Conservation (phyloP, 768 basidiomycete species). For the Suillus spraguei region DNA sequence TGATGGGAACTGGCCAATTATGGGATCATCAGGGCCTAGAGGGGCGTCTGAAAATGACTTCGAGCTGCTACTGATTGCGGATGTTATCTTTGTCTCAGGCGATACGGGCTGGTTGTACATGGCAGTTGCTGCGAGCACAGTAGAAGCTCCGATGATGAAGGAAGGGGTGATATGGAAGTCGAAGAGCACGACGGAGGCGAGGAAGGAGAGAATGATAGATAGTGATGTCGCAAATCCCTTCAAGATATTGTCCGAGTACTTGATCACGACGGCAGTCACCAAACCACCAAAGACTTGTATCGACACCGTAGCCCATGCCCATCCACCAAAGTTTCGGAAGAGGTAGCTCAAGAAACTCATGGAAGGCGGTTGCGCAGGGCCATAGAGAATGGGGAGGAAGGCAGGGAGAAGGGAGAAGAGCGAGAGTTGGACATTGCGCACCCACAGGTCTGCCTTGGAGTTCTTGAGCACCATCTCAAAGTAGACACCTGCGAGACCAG, state of each 20-base stretch:
- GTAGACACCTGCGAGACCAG: constrained; percentile 89
- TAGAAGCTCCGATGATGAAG: constrained; percentile 84
- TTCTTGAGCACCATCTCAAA: constrained; percentile 93
- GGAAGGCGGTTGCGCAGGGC: constrained; percentile 43
- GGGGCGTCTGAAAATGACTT: constrained; percentile 47
- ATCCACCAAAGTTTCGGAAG: constrained; percentile 86
- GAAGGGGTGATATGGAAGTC: constrained; percentile 85
- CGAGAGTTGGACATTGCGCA: constrained; percentile 87
- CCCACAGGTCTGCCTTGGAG: constrained; percentile 84
- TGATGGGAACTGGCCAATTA: constrained; percentile 57
- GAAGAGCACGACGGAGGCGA: constrained; percentile 90
- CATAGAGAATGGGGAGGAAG: constrained; percentile 73
- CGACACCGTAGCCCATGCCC: constrained; percentile 94
- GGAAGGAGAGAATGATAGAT: constrained; percentile 93
- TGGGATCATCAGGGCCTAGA: constrained; percentile 52
- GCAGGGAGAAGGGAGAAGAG: constrained; percentile 92
- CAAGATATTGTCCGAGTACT: constrained; percentile 93
- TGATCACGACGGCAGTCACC: constrained; percentile 94
- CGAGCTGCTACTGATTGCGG: constrained; percentile 30
- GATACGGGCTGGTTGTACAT: constrained; percentile 84
- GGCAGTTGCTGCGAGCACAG: constrained; percentile 89
- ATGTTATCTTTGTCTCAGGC: constrained; percentile 37
- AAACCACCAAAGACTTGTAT: constrained; percentile 94
- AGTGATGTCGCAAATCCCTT: constrained; percentile 98
- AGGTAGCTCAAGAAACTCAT: constrained; percentile 56